Conservation (phyloP, 345 rosid genomes). For the Sisymbrium altissimum region DNA sequence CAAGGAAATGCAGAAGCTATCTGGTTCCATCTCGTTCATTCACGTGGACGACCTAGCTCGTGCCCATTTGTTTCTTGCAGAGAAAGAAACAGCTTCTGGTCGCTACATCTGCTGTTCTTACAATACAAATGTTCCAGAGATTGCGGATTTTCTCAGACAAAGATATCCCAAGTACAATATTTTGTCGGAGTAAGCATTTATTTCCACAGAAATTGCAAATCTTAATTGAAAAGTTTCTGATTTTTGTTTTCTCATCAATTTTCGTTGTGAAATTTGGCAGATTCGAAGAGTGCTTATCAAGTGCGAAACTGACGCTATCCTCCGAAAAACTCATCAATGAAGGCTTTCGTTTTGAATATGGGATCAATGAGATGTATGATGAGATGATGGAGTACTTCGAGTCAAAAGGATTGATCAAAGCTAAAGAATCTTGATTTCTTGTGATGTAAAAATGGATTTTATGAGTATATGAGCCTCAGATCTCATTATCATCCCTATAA, state of each 20-base stretch:
- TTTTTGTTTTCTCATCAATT: not conserved
- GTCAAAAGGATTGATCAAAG: slow-evolving; percentile 45
- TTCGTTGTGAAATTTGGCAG: slow-evolving; percentile 36
- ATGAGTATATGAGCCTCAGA: slow-evolving; percentile 10
- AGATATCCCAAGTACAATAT: slow-evolving; percentile 64
- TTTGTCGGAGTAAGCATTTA: slow-evolving; percentile 59
- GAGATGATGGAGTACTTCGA: slow-evolving; percentile 54
- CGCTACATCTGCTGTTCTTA: slow-evolving; percentile 67
- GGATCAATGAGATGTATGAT: slow-evolving; percentile 73
- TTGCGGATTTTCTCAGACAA: slow-evolving; percentile 55
- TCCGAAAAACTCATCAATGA: slow-evolving; percentile 65
- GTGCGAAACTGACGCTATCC: slow-evolving; percentile 56
- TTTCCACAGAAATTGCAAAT: not conserved
- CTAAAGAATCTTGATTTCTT: slow-evolving; percentile 9
- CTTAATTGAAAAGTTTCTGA: not conserved
- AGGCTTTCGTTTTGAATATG: slow-evolving; percentile 69
- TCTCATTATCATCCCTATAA: slow-evolving; percentile 6
- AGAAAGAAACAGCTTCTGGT: slow-evolving; percentile 78
- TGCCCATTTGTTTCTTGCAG: slow-evolving; percentile 77
- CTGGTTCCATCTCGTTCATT: slow-evolving; percentile 72
- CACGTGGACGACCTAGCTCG: slow-evolving; percentile 83
- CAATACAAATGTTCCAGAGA: slow-evolving; percentile 65
- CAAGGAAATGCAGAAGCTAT: slow-evolving; percentile 84
- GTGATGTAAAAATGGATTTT: not conserved
- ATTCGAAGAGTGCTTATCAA: slow-evolving; percentile 60